Evolutionary conservation across 2,329 filamentous ascomycete species (phyloP), one percentile per base, ranked within the genome.

Genomic region (Aspergillus pseudonomiae): DNA sequence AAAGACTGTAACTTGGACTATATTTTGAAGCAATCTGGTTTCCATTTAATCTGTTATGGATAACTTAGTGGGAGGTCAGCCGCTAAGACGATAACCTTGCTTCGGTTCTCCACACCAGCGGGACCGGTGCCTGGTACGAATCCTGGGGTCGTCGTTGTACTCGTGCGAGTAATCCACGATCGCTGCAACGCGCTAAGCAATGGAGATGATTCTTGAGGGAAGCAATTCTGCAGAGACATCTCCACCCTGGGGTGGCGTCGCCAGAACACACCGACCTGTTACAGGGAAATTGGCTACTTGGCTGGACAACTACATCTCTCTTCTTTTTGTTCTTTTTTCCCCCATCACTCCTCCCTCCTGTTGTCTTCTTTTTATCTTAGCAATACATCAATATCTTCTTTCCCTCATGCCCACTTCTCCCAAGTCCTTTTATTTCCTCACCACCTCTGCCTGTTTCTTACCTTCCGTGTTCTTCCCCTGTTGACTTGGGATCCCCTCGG

Each of bases 171-270:
- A 85, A 82, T 82, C 81, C 78, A 79, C 80, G 84, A 85, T 78
- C 65, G 83, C 79, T 84, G 79, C 70, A 74, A 74, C 77, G 75
- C 79, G 79, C 70, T 86, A 83, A 85, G 84, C 79, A 78, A 82
- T 84, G 81, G 78, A 81, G 75, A 73, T 78, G 74, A 85, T 68
- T 65, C 82, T 84, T 84, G 81, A 86, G 84, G 81, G 82, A 83
- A 85, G 84, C 77, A 82, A 86, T 85, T 83, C 81, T 82, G 83
- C 84, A 86, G 82, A 84, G 82, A 81, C 74, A 76, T 75, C 77
- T 81, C 79, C 82, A 81, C 82, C 83, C 82, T 79, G 79, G 77
- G 79, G 77, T 84, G 83, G 84, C 83, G 83, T 79, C 75, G 77
- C 78, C 80, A 82, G 83, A 85, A 75, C 76, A 85, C 83, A 83